Evolutionary conservation across 495 filamentous ascomycete genomes (phyloP), one percentile per base, ranked within the genome.

Genomic region (Daldinia decipiens): DNA sequence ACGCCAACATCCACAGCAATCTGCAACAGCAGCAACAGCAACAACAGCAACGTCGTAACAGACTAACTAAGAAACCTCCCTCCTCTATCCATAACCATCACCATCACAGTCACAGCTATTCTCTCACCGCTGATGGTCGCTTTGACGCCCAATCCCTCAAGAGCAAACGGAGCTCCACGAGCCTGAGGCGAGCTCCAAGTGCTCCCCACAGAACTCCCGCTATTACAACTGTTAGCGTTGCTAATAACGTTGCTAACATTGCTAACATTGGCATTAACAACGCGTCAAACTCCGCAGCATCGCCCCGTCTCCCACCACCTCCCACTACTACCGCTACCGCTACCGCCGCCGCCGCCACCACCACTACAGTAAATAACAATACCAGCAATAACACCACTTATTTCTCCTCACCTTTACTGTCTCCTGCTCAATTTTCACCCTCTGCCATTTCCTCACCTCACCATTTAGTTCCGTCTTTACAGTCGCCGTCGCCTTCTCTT

Each of bases 101-200:
- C 51, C 72, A 78, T 62, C 75, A 80, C 66, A 71, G 77, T 65
- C 73, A 79, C 63, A 81, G 78, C 76, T 80, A 78, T 65, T 73
- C 76, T 15, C 72, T 73, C 71, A 77, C 78, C 64, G 74, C 78
- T 74, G 82, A 83, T 75, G 79, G 79, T 76, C 82, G 77, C 72
- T 79, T 82, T 81, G 84, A 86, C 79, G 78, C 82, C 78, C 81
- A 79, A 75, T 84, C 83, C 72, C 78, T 86, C 69, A 77, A 79
- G 70, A 85, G 82, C 79, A 83, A 86, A 82, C 80, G 82, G 76
- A 86, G 83, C 82, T 86, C 84, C 70, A 79, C 79, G 54, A 85
- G 81, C 70, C 82, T 93, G 72, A 88, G 88, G 77, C 86, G 90
- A 78, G 87, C 90, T 81, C 90, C 90, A 60, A 92, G 90, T 74